Base-by-base conservation (phyloP, 805 yeast species). In the Monosporozyma servazzii region DNA sequence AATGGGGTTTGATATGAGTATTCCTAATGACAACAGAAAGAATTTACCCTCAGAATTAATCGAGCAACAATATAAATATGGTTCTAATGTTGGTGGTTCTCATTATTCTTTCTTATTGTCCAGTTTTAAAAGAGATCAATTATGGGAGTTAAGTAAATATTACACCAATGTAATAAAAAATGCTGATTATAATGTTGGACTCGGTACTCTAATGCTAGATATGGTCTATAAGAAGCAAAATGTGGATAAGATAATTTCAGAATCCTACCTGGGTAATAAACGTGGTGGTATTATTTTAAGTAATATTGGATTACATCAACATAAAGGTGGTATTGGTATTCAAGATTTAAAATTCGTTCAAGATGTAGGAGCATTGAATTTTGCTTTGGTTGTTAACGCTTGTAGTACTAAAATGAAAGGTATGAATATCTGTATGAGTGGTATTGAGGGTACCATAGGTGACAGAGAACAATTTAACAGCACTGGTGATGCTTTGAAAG, bases 271-370 rank as follows among this genome's bases (percentile, higher is more conserved):
- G n/a, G 49, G 54, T 10, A 47, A 53, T 25, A 50, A 49, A 23
- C 55, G 65, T 39, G 58, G 58, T 45, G 65, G 65, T n/a, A 50
- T 58, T 5, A 48, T 63, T 23, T 52, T 60, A 20, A 63, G 67
- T 54, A 63, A 63, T 47, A 50, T 56, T n/a, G 67, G 67, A 11
- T 53, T 48, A 29, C 52, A 54, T 45, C 44, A 49, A 2, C 53
- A 51, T 20, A 40, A 48, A 7, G 41, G 17, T 5, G 44, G 49
- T 23, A 52, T 29, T 37, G 47, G 49, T 23, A 37, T 59, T 11
- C 48, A 41, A 17, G 62, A 63, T 49, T 39, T 62, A 9, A 17
- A 57, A 2, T 63, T 63, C 45, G 49, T 59, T 27, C 67, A 63
- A 48, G 46, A 58, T n/a, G 54, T 57, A 2, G 62, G 62, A 9